A percentile compares a stretch with the other conserved stretches of the same genome.
Evolutionary conservation across 768 basidiomycete genomes (phyloP).

Genomic region (Suillus clintonianus): DNA sequence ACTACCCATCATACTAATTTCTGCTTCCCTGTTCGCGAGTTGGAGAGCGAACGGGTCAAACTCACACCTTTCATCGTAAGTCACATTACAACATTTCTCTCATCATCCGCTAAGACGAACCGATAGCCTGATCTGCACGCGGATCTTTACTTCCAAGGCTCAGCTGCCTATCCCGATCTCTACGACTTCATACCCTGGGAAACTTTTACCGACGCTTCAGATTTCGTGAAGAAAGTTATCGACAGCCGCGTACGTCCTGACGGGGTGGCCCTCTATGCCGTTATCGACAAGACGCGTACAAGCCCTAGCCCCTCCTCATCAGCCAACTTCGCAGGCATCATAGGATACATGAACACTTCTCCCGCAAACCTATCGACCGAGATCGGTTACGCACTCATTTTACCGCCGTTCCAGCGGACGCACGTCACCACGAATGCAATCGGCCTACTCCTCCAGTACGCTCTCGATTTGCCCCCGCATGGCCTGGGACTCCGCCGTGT

Average conservation of each 20-base stretch:
- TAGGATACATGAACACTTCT: constrained; percentile 51
- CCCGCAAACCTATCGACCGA: constrained; percentile 47
- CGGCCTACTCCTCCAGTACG: constrained; percentile 51
- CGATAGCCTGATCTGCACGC: constrained; percentile 48
- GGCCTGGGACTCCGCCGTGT: constrained; percentile 62
- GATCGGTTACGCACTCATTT: constrained; percentile 54
- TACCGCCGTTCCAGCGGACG: constrained; percentile 62
- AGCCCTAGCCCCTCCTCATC: neutral
- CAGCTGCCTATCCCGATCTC: constrained; percentile 38
- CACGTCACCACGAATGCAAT: constrained; percentile 60
- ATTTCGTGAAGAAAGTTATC: constrained; percentile 38
- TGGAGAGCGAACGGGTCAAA: constrained; percentile 51
- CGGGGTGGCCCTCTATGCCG: constrained; percentile 44
- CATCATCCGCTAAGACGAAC: neutral
- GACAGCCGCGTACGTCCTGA: constrained; percentile 37
- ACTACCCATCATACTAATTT: constrained; percentile 46
- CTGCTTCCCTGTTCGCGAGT: constrained; percentile 47
- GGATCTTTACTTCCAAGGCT: constrained; percentile 37
- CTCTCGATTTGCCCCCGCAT: constrained; percentile 40
- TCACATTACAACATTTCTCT: neutral
- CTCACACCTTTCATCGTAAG: constrained; percentile 47
- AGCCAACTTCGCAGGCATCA: constrained; percentile 47
- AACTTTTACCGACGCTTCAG: constrained; percentile 41
- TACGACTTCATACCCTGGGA: constrained; percentile 53
- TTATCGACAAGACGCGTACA: constrained; percentile 50